A percentile compares a stretch with the other conserved stretches of the same genome.
phyloP scores from a whole-genome alignment of 345 rosid species.

The Geranium brycei region DNA sequence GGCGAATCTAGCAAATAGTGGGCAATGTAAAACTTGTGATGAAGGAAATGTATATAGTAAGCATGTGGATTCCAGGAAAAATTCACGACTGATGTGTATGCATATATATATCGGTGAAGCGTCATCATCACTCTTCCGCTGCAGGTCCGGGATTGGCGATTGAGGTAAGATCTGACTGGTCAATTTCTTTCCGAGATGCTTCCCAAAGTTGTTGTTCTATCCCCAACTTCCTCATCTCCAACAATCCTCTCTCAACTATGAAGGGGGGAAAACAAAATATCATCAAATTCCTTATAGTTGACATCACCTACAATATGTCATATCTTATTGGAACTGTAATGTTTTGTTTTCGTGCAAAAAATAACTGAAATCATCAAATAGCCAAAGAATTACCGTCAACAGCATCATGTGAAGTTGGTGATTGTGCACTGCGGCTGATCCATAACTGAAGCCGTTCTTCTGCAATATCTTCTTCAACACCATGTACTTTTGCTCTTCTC shows the following conservation, averaged over 20 bases:
- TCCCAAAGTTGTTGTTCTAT: slow-evolving; percentile 89
- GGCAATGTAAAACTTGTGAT: not conserved
- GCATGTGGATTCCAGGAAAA: too few species aligned
- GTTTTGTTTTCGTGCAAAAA: too few species aligned
- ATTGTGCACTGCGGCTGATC: slow-evolving; percentile 26
- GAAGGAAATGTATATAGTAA: not conserved
- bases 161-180: slow-evolving; percentile 13
- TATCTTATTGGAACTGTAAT: not conserved
- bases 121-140: not conserved
- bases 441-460: slow-evolving; percentile 38
- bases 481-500: slow-evolving; percentile 36
- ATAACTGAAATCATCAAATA: not conserved
- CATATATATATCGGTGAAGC: too few species aligned
- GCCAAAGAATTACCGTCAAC: slow-evolving; percentile 27
- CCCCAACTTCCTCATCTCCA: slow-evolving; percentile 72
- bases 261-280: not conserved
- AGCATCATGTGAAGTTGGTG: slow-evolving; percentile 36
- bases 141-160: slow-evolving; percentile 15
- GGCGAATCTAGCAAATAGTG: not conserved
- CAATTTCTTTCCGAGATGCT: slow-evolving; percentile 61
- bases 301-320: too few species aligned
- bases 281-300: not conserved
- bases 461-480: slow-evolving; percentile 41
- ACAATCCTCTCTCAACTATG: slow-evolving; percentile 67
- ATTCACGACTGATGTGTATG: too few species aligned